Base-by-base conservation (phyloP, 306 rosid genomes). In the Gillenia trifoliata region DNA sequence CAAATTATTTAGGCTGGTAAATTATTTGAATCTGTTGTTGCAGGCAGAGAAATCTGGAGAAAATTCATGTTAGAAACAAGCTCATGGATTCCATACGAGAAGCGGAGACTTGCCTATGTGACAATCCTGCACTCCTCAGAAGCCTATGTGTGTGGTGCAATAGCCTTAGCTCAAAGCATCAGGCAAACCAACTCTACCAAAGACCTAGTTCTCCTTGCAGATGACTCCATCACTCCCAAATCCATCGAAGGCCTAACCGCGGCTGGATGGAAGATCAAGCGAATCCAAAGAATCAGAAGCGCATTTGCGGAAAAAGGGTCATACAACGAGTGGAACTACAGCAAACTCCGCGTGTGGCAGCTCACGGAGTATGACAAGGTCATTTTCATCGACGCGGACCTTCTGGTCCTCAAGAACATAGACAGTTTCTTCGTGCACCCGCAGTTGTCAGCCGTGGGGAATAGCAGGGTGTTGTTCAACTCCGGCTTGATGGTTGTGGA, bases 51-150 rank as follows among this genome's bases (percentile, higher is more conserved):
- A 55, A 8, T 0, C 1, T 87, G 91, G 96, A 88, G 88, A 43
- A 0, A n/a, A 8, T 71, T 11, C 33, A 45, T 68, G 68, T 2
- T 70, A 38, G 29, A 59, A 25, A 64, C 43, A 19, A 25, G 20
- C 34, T 25, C 17, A 30, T 30, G 66, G 66, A 8, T 23, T 16
- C 40, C 56, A 68, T 20, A 68, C 1, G 0, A 33, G 19, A 40
- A 57, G 15, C 19, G 41, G 30, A 72, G 80, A 71, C 29, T 76
- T n/a, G 97, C 98, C 3, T 91, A 91, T 31, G 96, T 78, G 22
- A 89, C 95, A 11, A 50, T 91, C 30, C 90, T 91, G 52, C 98
- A 94, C 80, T 88, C 98, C 12, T 87, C 97, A 36, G 98, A 94
- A 80, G 84, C 79, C 1, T 91, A 91, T 36, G 96, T 91, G 0